These are phyloP conservation scores for Botrytis byssoidea DNA, from an alignment of 2,329 filamentous ascomycete genomes.

Conservation along the genomic window DNA sequence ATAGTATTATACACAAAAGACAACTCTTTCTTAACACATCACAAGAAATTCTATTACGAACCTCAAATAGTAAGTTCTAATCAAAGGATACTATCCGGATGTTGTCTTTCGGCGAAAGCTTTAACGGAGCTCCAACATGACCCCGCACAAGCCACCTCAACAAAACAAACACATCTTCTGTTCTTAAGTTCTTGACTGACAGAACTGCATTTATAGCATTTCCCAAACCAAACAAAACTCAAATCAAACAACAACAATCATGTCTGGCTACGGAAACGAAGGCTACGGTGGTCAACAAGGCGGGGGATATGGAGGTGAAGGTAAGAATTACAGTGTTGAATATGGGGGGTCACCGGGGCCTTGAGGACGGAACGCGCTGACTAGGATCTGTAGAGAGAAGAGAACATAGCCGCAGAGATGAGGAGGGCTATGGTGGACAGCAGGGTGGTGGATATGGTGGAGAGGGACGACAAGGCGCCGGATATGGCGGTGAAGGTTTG, in stretches of 20 bases:
- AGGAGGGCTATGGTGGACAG: slow-evolving; percentile 16
- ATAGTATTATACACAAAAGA: neutral
- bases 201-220: neutral
- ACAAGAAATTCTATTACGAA: neutral
- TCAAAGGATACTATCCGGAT: neutral
- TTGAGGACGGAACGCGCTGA: neutral
- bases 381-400: neutral
- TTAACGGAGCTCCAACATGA: neutral
- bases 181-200: neutral
- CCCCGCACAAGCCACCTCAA: slow-evolving; percentile 14
- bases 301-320: slow-evolving; percentile 18
- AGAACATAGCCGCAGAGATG: slow-evolving; percentile 2
- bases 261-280: slow-evolving; percentile 25
- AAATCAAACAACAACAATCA: slow-evolving; percentile 12
- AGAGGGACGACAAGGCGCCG: slow-evolving; percentile 23
- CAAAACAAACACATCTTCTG: neutral
- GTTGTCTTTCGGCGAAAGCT: neutral
- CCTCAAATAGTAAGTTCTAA: neutral
- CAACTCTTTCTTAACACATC: neutral
- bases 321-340: neutral
- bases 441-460: slow-evolving; percentile 22
- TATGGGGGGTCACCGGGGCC: no score
- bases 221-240: neutral
- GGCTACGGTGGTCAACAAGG: slow-evolving; percentile 18
- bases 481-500: slow-evolving; percentile 22